Evolutionary conservation across 345 rosid genomes (phyloP).

Genomic region (Salix udensis): DNA sequence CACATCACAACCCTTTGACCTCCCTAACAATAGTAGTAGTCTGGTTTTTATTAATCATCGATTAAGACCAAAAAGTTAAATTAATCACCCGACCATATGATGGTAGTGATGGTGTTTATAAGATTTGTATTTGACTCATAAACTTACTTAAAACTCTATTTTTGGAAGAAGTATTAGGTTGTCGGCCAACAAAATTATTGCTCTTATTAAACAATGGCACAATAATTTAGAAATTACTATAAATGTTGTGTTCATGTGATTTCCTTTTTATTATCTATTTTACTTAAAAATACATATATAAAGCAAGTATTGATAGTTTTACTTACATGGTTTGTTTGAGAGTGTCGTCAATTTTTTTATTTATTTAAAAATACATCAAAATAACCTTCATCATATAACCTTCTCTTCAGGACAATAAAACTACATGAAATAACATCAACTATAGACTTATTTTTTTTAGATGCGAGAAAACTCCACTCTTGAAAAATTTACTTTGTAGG

Average conservation of each 20-base stretch:
- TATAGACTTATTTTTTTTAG: too few relatives aligned
- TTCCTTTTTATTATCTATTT: too few relatives aligned
- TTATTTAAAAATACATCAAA: too few relatives aligned
- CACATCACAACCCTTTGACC: conserved; percentile 8
- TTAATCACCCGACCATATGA: conserved; percentile 29
- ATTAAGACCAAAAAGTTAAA: conserved; percentile 5
- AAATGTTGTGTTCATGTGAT: not conserved
- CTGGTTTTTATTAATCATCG: conserved; percentile 12
- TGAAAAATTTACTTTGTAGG: rapidly evolving
- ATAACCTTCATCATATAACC: not conserved
- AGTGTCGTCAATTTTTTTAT: too few relatives aligned
- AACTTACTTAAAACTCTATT: not conserved
- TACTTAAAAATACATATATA: too few relatives aligned
- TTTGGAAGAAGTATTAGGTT: conserved; percentile 13
- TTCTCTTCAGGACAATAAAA: not conserved
- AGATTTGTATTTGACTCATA: conserved; percentile 20
- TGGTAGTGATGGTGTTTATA: conserved; percentile 28
- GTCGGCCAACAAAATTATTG: not conserved
- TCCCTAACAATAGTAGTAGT: conserved; percentile 10
- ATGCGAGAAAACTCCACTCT: too few relatives aligned
- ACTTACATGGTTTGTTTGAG: too few relatives aligned
- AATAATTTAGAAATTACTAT: too few relatives aligned
- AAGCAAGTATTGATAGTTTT: too few relatives aligned
- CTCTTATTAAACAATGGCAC: not conserved
- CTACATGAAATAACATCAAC: too few relatives aligned